Base-by-base conservation (phyloP, 495 filamentous ascomycete genomes). In the Cercophora scortea region DNA sequence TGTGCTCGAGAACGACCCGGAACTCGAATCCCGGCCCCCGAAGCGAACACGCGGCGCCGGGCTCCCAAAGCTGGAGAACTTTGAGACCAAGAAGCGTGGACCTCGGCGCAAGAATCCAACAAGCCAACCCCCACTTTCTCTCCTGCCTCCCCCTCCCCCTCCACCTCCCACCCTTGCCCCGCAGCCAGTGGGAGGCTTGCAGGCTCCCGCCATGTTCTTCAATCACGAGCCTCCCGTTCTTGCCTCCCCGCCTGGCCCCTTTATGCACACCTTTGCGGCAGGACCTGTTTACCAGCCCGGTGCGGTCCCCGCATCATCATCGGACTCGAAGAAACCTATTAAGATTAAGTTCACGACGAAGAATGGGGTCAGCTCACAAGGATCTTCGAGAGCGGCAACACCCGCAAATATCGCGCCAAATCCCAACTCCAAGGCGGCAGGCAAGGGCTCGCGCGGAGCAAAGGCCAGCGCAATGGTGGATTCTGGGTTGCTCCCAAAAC, bases 1-100 rank as follows among this genome's bases (percentile, higher is more conserved):
- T 60, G 63, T 47, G 12, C 61, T 67, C 15, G 62, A 67, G 47
- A 70, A 70, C 50, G 67, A 69, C 39, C 61, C 64, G 6, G 57
- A 62, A 34, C 51, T 63, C 4, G 64, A 63, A 40, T n/a, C 59
- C 12, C 54, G 60, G 13, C 40, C 58, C 2, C 52, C 57, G 17
- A 56, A 61, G 40, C 59, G 62, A 9, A 41, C 47, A 11, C 58
- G 65, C 5, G 49, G 32, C 17, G 39, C 49, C 6, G 44, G 38
- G 0, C 41, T 40, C 0, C 39, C 50, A 13, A 57, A 61, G 42
- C 35, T 12, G 17, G 59, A 58, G 11, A 32, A 38, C 34, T 13
- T 19, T 2, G 61, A 60, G 42, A 49, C 55, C 17, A 62, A 64
- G 54, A 64, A 59, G 49, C 55, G 58, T 15, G 58, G 38, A 11